These are phyloP conservation scores for Chrysosporium queenslandicum DNA, from an alignment of 2,329 filamentous ascomycete species.

Conservation along the genomic window DNA sequence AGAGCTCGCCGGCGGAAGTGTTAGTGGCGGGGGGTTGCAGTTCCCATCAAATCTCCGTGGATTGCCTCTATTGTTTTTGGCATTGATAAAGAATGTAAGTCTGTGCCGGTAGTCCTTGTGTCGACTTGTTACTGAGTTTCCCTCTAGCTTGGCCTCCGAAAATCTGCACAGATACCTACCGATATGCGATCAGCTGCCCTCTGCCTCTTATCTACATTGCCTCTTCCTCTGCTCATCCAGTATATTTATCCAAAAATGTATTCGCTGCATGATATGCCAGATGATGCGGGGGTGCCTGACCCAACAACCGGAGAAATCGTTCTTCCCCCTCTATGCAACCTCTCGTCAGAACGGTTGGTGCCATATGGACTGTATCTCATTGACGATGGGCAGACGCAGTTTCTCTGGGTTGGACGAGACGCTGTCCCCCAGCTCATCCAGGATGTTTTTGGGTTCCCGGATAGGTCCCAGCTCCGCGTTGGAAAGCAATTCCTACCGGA, in stretches of 20 bases:
- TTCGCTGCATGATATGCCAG: slow-evolving; percentile 91
- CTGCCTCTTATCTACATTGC: slow-evolving; percentile 86
- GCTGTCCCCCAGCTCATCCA: slow-evolving; percentile 77
- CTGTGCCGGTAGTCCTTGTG: neutral
- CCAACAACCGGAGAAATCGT: slow-evolving; percentile 78
- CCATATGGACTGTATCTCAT: slow-evolving; percentile 91
- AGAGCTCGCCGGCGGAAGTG: slow-evolving; percentile 88
- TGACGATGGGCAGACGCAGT: slow-evolving; percentile 94
- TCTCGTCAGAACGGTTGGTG: slow-evolving; percentile 78
- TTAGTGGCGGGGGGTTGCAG: slow-evolving; percentile 82
- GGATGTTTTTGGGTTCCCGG: slow-evolving; percentile 83
- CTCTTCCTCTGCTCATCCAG: slow-evolving; percentile 78
- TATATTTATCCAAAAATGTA: slow-evolving; percentile 84
- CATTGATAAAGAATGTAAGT: slow-evolving; percentile 86
- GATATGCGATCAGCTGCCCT: slow-evolving; percentile 89
- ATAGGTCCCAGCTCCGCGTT: slow-evolving; percentile 74
- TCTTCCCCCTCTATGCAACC: slow-evolving; percentile 72
- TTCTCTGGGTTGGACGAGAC: slow-evolving; percentile 91
- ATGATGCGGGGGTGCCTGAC: slow-evolving; percentile 78
- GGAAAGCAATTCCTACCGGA: slow-evolving; percentile 82
- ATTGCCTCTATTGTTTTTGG: slow-evolving; percentile 81
- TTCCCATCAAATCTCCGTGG: slow-evolving; percentile 87
- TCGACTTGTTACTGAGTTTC: slow-evolving; percentile 19
- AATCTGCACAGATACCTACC: slow-evolving; percentile 85
- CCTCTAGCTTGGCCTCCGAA: slow-evolving; percentile 61